phyloP scores from a whole-genome alignment of 805 yeast genomes.

The Yarrowia hollandica region DNA sequence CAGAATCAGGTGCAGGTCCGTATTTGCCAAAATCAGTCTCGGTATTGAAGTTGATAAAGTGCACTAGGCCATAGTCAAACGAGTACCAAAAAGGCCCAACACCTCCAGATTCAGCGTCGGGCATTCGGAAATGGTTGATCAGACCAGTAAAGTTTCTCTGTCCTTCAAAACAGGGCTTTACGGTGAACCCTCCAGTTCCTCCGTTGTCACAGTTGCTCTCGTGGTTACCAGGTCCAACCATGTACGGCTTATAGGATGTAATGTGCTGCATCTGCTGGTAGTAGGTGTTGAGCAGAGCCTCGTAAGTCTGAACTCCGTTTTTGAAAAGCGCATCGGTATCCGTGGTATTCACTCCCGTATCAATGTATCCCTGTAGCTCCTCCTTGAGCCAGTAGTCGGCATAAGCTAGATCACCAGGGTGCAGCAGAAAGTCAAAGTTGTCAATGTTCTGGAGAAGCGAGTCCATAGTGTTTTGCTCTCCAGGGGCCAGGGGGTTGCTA shows the following conservation, averaged over 20 bases:
- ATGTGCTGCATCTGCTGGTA: conserved; percentile 34
- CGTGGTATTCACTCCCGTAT: conserved; percentile 21
- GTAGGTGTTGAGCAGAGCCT: conserved; percentile 35
- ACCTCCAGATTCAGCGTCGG: conserved; percentile 37
- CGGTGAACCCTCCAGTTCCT: conserved; percentile 27
- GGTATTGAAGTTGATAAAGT: conserved; percentile 39
- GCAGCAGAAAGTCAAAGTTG: conserved; percentile 36
- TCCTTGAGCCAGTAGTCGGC: conserved; percentile 41
- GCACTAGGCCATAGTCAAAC: conserved; percentile 40
- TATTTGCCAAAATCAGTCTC: conserved; percentile 40
- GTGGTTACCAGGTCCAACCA: conserved; percentile 40
- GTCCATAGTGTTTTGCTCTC: conserved; percentile 33
- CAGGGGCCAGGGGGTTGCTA: conserved; percentile 10
- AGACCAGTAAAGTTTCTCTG: conserved; percentile 40
- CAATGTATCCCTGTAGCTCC: conserved; percentile 31
- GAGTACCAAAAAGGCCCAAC: conserved; percentile 41
- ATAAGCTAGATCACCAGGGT: conserved; percentile 40
- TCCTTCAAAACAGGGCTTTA: conserved; percentile 33
- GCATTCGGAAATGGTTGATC: conserved; percentile 40
- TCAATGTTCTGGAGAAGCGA: conserved; percentile 32
- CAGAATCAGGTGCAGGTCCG: conserved; percentile 33
- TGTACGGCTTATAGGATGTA: conserved; percentile 34
- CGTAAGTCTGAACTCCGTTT: conserved; percentile 32
- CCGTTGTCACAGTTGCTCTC: conserved; percentile 36
- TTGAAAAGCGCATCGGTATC: conserved; percentile 9